phyloP scores from a whole-genome alignment of 345 rosid species.

The Boechera divaricarpa region DNA sequence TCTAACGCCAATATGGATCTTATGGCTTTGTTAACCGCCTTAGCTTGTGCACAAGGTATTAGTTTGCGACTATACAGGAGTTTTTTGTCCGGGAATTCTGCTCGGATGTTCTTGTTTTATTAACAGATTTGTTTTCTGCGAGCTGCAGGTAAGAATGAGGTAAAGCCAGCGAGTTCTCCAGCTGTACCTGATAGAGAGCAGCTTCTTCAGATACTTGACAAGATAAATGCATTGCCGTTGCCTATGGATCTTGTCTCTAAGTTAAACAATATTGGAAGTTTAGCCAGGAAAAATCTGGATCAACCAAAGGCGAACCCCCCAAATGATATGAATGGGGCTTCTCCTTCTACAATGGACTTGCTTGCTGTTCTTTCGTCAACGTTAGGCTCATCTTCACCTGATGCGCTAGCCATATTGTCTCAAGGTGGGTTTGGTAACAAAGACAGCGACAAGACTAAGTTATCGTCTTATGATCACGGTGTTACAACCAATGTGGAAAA shows the following conservation, averaged over 20 bases:
- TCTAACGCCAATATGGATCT: constrained; percentile 62
- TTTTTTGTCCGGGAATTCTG: not conserved
- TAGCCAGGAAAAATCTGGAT: constrained; percentile 55
- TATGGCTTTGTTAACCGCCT: constrained; percentile 67
- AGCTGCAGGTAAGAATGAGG: constrained; percentile 63
- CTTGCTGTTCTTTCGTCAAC: constrained; percentile 77
- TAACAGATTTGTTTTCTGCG: constrained; percentile 22
- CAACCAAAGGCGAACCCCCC: constrained; percentile 49
- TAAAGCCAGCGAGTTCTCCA: constrained; percentile 44
- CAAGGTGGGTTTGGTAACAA: constrained; percentile 67
- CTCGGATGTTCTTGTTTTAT: constrained; percentile 19
- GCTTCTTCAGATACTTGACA: constrained; percentile 74
- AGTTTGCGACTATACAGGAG: constrained; percentile 3
- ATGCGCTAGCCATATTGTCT: constrained; percentile 59
- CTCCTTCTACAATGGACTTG: constrained; percentile 77
- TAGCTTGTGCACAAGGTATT: constrained; percentile 74
- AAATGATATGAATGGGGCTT: constrained; percentile 55
- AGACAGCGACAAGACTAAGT: constrained; percentile 67
- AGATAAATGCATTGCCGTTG: constrained; percentile 80
- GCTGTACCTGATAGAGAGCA: constrained; percentile 69
- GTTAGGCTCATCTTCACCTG: constrained; percentile 65
- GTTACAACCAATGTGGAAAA: constrained; percentile 49
- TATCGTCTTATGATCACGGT: constrained; percentile 50
- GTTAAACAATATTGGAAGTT: constrained; percentile 56
- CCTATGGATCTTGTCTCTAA: constrained; percentile 74